Conservation (phyloP, 305 asterid genomes). For the Ilex paraguariensis region DNA sequence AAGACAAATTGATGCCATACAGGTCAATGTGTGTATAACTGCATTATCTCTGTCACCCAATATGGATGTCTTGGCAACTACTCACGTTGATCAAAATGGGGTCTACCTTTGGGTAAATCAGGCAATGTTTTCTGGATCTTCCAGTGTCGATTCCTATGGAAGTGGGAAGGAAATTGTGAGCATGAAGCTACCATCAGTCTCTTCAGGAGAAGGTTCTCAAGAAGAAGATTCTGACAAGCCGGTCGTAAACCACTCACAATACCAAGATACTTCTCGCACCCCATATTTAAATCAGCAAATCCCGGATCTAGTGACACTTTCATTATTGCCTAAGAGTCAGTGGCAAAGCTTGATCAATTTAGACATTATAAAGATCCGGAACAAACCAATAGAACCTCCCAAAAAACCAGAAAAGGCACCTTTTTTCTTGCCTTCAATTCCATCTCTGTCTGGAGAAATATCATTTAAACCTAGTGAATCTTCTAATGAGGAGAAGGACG, state of each 20-base stretch:
- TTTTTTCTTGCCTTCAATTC: conserved; percentile 81
- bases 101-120: conserved; percentile 92
- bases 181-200: conserved; percentile 58
- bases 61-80: conserved; percentile 87
- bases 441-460: conserved; percentile 85
- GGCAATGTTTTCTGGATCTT: conserved; percentile 79
- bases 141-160: conserved; percentile 45
- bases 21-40: conserved; percentile 72
- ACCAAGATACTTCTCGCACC: conserved; percentile 24
- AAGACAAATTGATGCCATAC: conserved; percentile 79
- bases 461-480: conserved; percentile 56
- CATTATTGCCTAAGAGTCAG: conserved; percentile 88
- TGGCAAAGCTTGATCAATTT: conserved; percentile 97
- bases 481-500: conserved; percentile 38
- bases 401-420: conserved; percentile 98
- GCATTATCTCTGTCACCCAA: conserved; percentile 87
- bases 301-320: conserved; percentile 86
- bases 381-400: conserved; percentile 94
- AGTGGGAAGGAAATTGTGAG: conserved; percentile 64
- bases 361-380: conserved; percentile 84
- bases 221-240: conserved; percentile 29
- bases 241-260: conserved; percentile 26
- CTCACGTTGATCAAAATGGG: conserved; percentile 90
- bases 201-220: conserved; percentile 41
- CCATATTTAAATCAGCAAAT: conserved; percentile 45